These are phyloP conservation scores for Phoma sp. DNA, from an alignment of 2,329 filamentous ascomycete species.

Conservation along the genomic window DNA sequence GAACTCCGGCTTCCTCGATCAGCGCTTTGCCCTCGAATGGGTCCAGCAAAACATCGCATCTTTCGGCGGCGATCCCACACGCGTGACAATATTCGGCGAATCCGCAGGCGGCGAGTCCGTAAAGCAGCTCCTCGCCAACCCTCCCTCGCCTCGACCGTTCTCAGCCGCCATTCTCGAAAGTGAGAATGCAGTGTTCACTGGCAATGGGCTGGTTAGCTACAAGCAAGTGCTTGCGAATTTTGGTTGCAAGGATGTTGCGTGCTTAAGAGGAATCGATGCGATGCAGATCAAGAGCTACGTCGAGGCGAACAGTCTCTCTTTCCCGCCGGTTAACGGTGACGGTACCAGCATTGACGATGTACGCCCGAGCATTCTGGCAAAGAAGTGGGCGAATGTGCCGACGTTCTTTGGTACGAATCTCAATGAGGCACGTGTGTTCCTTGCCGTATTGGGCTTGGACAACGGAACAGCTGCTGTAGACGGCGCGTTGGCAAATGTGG, in stretches of 20 bases:
- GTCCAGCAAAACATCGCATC: conserved; percentile 55
- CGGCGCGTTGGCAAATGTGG: conserved; percentile 1
- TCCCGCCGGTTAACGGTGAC: conserved; percentile 21
- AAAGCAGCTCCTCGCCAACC: conserved; percentile 30
- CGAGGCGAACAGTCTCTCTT: conserved; percentile 12
- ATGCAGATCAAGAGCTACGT: conserved; percentile 15
- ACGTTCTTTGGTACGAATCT: conserved; percentile 18
- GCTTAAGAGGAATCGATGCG: conserved; percentile 10
- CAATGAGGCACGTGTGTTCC: conserved; percentile 19
- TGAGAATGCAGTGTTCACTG: conserved; percentile 16
- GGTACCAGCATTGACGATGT: conserved; percentile 18
- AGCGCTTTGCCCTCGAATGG: conserved; percentile 61
- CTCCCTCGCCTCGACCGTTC: conserved; percentile 25
- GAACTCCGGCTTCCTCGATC: conserved; percentile 62
- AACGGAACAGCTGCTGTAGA: conserved; percentile 11
- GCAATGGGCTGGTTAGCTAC: conserved; percentile 16
- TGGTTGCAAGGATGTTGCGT: conserved; percentile 12
- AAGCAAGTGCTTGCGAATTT: conserved; percentile 16
- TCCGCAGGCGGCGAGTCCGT: conserved; percentile 31
- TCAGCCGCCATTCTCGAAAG: conserved; percentile 34
- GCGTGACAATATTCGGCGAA: conserved; percentile 55
- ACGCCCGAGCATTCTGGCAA: conserved; percentile 9
- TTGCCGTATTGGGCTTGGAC: conserved; percentile 9
- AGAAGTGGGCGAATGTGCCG: conserved; percentile 17
- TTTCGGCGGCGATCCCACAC: conserved; percentile 55